phyloP scores from a whole-genome alignment of 352 stramenopile genomes.

The Phytophthora palmivora region DNA sequence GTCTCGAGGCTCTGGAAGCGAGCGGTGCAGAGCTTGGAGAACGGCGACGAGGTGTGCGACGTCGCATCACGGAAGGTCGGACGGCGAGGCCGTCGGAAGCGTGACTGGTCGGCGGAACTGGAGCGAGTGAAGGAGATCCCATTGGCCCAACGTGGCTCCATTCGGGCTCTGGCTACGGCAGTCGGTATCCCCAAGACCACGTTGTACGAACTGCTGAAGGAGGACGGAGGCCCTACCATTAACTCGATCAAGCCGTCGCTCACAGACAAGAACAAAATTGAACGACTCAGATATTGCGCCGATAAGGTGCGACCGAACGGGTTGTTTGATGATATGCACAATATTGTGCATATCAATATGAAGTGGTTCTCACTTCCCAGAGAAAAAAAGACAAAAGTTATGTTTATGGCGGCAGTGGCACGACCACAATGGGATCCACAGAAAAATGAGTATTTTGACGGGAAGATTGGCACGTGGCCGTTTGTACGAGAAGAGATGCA shows the following conservation, averaged over 20 bases:
- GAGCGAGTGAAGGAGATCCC: slow-evolving; percentile 52
- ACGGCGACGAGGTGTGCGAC: slow-evolving; percentile 47
- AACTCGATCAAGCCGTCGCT: slow-evolving; percentile 53
- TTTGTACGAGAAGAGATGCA: slow-evolving; percentile 38
- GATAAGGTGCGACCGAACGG: slow-evolving; percentile 45
- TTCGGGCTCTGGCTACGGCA: slow-evolving; percentile 46
- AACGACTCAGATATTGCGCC: slow-evolving; percentile 44
- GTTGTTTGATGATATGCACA: slow-evolving; percentile 53
- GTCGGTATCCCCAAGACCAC: slow-evolving; percentile 58
- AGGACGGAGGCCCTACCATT: slow-evolving; percentile 39
- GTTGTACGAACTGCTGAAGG: slow-evolving; percentile 48
- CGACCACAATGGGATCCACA: slow-evolving; percentile 48
- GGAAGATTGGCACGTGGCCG: slow-evolving; percentile 56
- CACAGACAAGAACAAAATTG: slow-evolving; percentile 51
- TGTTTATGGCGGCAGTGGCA: slow-evolving; percentile 54
- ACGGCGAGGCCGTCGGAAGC: slow-evolving; percentile 46
- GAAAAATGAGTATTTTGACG: slow-evolving; percentile 45
- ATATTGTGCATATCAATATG: slow-evolving; percentile 54
- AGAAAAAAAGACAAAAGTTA: slow-evolving; percentile 49
- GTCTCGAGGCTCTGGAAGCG: slow-evolving; percentile 55
- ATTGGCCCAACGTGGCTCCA: slow-evolving; percentile 43
- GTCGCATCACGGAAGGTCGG: slow-evolving; percentile 52
- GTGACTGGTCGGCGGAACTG: slow-evolving; percentile 52
- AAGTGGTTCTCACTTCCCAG: slow-evolving; percentile 52
- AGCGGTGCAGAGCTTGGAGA: slow-evolving; percentile 46